phyloP scores from a whole-genome alignment of 2,329 filamentous ascomycete genomes.

The Fusarium devonianum region DNA sequence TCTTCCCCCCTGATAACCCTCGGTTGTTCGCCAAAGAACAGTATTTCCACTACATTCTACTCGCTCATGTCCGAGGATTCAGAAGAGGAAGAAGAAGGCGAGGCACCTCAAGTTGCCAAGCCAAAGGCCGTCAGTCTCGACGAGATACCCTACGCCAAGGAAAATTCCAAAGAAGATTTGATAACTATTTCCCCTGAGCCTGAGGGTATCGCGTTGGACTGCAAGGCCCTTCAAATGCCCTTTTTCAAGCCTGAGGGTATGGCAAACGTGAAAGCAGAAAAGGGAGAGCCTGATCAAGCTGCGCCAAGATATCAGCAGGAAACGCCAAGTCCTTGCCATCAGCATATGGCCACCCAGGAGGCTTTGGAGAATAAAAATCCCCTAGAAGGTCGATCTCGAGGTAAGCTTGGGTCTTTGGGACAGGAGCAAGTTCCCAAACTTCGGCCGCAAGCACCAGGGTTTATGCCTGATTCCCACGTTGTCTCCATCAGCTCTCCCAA shows the following conservation, averaged over 20 bases:
- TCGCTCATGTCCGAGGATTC: slow-evolving; percentile 17
- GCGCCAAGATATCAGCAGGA: background rate
- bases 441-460: slow-evolving; percentile 31
- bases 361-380: background rate
- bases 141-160: background rate
- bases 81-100: slow-evolving; percentile 6
- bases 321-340: background rate
- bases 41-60: slow-evolving; percentile 33
- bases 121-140: background rate
- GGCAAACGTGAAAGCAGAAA: background rate
- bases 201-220: background rate
- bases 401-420: slow-evolving; percentile 15
- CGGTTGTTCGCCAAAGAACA: background rate
- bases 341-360: background rate
- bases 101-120: background rate
- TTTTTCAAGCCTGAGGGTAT: background rate
- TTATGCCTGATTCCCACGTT: slow-evolving; percentile 8
- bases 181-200: slow-evolving; percentile 8
- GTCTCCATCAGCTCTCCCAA: background rate
- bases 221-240: slow-evolving; percentile 1
- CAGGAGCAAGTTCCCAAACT: slow-evolving; percentile 5
- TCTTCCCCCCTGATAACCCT: background rate
- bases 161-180: slow-evolving; percentile 15
- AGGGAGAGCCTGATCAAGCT: no score
- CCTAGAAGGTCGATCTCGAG: no score